These are phyloP conservation scores for Peziza echinospora DNA, from an alignment of 495 filamentous ascomycete genomes.

Conservation along the genomic window DNA sequence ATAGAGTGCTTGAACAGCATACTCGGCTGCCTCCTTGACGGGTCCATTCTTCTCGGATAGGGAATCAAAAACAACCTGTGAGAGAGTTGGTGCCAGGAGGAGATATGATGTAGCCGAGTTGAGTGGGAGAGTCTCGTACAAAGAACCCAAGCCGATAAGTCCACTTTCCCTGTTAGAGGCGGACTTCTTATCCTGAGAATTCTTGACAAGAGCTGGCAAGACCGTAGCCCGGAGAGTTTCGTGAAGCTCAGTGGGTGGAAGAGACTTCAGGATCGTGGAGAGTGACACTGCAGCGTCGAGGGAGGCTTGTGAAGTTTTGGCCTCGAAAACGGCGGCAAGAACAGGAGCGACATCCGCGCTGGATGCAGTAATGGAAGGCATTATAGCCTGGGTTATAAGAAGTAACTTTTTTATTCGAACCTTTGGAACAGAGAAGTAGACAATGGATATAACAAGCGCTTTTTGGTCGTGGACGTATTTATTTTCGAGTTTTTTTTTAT, in stretches of 20 bases:
- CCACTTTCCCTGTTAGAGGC: conserved; percentile 67
- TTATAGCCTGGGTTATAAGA: no score
- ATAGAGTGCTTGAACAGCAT: conserved; percentile 81
- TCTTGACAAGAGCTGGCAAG: conserved; percentile 52
- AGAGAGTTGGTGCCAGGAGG: conserved; percentile 52
- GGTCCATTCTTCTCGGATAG: conserved; percentile 77
- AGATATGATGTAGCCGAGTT: conserved; percentile 60
- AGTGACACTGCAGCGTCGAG: conserved; percentile 72
- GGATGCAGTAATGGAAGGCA: neutral
- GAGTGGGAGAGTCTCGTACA: conserved; percentile 73
- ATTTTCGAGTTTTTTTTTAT: neutral
- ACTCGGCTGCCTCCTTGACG: conserved; percentile 78
- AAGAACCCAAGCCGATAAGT: conserved; percentile 80
- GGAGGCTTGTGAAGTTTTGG: conserved; percentile 64
- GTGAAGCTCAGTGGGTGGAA: conserved; percentile 28
- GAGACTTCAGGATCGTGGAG: conserved; percentile 25
- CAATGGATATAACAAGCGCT: neutral
- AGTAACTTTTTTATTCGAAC: no score
- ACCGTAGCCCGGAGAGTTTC: conserved; percentile 36
- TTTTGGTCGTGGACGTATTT: neutral
- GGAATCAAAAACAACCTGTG: conserved; percentile 48
- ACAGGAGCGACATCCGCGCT: conserved; percentile 33
- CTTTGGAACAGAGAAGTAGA: neutral
- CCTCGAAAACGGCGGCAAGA: conserved; percentile 52
- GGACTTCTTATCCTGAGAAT: conserved; percentile 85